Percentiles rank a stretch among this genome's conserved stretches.
These are phyloP conservation scores for Reutealis trisperma DNA, from an alignment of 345 rosid genomes.

Conservation along the genomic window DNA sequence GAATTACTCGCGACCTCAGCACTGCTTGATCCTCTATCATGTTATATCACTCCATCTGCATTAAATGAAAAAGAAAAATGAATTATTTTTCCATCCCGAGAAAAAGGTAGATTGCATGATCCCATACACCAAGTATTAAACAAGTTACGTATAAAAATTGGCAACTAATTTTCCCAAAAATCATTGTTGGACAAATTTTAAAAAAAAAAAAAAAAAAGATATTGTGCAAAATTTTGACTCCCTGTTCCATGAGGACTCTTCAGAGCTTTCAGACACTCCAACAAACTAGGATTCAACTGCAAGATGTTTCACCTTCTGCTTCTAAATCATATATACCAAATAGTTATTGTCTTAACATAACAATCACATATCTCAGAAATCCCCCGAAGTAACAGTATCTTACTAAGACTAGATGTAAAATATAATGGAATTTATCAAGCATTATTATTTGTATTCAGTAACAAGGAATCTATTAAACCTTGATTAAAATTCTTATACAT, in stretches of 20 bases:
- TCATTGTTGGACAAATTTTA: not conserved
- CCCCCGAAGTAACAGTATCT: not conserved
- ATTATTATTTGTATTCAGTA: not conserved
- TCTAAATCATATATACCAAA: not conserved
- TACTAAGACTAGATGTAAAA: not conserved
- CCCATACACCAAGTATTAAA: not conserved
- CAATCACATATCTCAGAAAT: not conserved
- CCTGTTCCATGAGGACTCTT: not conserved
- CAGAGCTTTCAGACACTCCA: not conserved
- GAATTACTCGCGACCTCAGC: slow-evolving; percentile 3
- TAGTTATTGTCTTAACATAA: not conserved
- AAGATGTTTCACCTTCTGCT: not conserved
- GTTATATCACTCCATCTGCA: slow-evolving; percentile 43
- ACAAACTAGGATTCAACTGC: not conserved
- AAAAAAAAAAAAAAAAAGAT: too few relatives aligned
- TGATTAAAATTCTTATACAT: not conserved
- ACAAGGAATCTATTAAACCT: not conserved
- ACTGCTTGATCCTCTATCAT: not conserved
- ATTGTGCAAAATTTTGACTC: not conserved
- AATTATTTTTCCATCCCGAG: not conserved
- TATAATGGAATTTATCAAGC: not conserved
- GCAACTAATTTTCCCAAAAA: not conserved
- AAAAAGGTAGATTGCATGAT: not conserved
- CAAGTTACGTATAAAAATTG: not conserved
- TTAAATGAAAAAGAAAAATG: not conserved